Conservation (phyloP, 2,329 filamentous ascomycete genomes). For the Leptographium procerum region DNA sequence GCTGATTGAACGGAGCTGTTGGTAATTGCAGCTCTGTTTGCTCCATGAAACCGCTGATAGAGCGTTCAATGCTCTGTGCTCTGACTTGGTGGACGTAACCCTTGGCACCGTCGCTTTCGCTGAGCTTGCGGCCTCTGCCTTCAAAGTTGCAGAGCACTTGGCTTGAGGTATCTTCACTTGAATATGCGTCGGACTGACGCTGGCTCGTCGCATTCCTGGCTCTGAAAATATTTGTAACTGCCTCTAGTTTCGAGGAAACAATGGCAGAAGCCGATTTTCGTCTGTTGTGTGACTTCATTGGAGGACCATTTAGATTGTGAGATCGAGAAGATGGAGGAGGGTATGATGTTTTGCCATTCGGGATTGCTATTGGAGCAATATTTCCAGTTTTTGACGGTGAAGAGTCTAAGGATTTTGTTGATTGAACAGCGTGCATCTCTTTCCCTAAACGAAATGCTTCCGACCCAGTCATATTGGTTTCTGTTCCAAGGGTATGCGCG, state of each 20-base stretch:
- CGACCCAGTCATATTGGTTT: neutral
- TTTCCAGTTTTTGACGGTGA: neutral
- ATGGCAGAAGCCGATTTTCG: constrained; percentile 10
- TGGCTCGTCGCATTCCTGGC: constrained; percentile 6
- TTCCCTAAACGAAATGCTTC: neutral
- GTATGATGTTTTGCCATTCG: constrained; percentile 9
- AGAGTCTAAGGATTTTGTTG: neutral
- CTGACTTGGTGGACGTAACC: constrained; percentile 17
- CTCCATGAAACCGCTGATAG: constrained; percentile 16
- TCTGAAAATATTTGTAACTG: constrained; percentile 10
- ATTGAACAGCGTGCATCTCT: neutral
- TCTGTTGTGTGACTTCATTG: constrained; percentile 8
- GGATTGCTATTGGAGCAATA: neutral
- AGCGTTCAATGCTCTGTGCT: constrained; percentile 18
- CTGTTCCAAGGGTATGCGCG: neutral
- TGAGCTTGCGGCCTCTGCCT: constrained; percentile 10
- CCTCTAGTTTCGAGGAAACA: constrained; percentile 8
- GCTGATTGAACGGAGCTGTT: neutral
- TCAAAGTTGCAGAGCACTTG: constrained; percentile 5
- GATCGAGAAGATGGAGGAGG: constrained; percentile 21
- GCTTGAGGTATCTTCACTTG: constrained; percentile 10
- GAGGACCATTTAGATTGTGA: constrained; percentile 16
- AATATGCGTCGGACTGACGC: neutral
- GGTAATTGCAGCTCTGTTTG: constrained; percentile 7
- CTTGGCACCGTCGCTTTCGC: neutral